phyloP scores from a whole-genome alignment of 371 early-diverging fungal genomes.

The Syncephalastrum racemosum region DNA sequence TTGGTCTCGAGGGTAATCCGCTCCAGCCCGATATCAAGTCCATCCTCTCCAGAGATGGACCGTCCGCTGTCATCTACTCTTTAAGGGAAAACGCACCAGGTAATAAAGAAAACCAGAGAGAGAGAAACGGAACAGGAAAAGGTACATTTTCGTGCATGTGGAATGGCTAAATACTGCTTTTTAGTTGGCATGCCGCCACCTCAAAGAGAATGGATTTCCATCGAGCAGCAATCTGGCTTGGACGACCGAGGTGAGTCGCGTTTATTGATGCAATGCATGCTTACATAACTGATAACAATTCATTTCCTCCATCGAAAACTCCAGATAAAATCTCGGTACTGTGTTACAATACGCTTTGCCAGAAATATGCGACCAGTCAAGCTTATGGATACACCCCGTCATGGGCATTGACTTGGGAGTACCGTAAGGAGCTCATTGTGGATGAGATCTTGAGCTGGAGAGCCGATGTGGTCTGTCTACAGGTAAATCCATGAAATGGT shows the following conservation, averaged over 20 bases:
- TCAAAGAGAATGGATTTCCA: slow-evolving; percentile 89
- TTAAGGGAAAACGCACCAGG: slow-evolving; percentile 92
- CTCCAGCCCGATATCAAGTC: slow-evolving; percentile 82
- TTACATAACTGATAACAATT: too few relatives aligned
- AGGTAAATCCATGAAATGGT: slow-evolving; percentile 53
- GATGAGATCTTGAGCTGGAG: slow-evolving; percentile 87
- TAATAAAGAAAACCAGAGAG: slow-evolving; percentile 40
- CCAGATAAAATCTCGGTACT: slow-evolving; percentile 82
- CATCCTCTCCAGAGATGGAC: slow-evolving; percentile 86
- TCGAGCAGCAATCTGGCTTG: slow-evolving; percentile 54
- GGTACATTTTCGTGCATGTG: background rate
- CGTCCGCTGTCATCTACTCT: slow-evolving; percentile 82
- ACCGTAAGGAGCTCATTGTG: slow-evolving; percentile 89
- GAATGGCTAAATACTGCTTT: background rate
- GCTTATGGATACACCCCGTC: slow-evolving; percentile 96
- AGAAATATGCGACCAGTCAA: slow-evolving; percentile 87
- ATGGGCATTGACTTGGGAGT: slow-evolving; percentile 96
- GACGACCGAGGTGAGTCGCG: slow-evolving; percentile 4
- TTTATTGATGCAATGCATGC: background rate
- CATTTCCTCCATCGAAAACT: background rate
- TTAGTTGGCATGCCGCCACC: slow-evolving; percentile 81
- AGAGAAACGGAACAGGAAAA: background rate
- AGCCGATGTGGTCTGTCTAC: slow-evolving; percentile 95
- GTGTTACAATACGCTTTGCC: slow-evolving; percentile 95
- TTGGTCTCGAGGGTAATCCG: slow-evolving; percentile 98